Conservation (phyloP, 805 yeast genomes). For the Sugiyamaella floridensis region DNA sequence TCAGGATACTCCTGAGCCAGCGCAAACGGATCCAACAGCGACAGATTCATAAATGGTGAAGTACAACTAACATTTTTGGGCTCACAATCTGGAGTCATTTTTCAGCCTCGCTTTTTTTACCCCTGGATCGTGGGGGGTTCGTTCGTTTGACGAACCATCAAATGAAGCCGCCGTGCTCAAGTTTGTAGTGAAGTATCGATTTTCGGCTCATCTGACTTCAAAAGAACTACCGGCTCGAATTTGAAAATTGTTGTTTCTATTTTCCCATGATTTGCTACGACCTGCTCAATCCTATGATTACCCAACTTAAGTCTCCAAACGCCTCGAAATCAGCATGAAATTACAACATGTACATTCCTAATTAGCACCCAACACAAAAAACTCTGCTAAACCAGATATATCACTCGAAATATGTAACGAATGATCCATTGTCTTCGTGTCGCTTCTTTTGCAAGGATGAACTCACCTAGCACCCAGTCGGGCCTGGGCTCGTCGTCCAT, state of each 20-base stretch:
- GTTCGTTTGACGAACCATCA: too few relatives aligned
- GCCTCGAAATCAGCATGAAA: not conserved
- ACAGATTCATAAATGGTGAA: conserved; percentile 52
- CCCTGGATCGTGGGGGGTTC: not conserved
- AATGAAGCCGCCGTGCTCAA: too few relatives aligned
- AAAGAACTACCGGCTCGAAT: too few relatives aligned
- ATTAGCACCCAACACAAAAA: not conserved
- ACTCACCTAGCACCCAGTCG: not conserved
- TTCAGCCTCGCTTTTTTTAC: not conserved
- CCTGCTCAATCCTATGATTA: not conserved
- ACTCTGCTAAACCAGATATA: too few relatives aligned
- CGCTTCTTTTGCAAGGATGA: not conserved
- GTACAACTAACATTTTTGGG: too few relatives aligned
- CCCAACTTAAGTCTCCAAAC: not conserved
- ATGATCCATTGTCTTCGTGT: not conserved
- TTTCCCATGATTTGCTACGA: too few relatives aligned
- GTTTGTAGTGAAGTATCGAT: too few relatives aligned
- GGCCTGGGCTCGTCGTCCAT: not conserved
- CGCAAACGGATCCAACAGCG: conserved; percentile 83
- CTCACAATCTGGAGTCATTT: not conserved
- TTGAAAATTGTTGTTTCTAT: too few relatives aligned
- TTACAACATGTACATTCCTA: not conserved
- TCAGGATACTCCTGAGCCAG: conserved; percentile 92
- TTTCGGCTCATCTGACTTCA: too few relatives aligned
- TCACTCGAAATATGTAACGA: too few relatives aligned